phyloP scores from a whole-genome alignment of 2,329 filamentous ascomycete genomes.

The Taxawa tesnikishii region DNA sequence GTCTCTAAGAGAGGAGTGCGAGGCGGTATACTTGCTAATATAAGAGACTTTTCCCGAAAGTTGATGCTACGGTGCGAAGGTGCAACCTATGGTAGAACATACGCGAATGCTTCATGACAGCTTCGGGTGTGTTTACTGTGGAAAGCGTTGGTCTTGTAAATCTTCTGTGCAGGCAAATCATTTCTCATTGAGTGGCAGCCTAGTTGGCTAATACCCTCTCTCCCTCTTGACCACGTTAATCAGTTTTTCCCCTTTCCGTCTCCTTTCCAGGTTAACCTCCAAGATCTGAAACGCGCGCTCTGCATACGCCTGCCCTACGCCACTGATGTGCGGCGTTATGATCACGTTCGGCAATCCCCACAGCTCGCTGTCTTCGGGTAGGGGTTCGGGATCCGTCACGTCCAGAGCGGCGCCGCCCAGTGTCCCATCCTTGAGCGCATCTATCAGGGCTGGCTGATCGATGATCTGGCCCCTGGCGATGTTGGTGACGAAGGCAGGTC shows the following conservation, averaged over 20 bases:
- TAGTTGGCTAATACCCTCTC: conserved; percentile 45
- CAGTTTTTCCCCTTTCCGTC: conserved; percentile 40
- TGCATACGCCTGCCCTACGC: conserved; percentile 40
- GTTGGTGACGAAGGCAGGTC: conserved; percentile 49
- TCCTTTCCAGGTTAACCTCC: conserved; percentile 41
- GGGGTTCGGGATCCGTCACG: conserved; percentile 68
- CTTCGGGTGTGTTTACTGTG: no score
- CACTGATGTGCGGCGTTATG: conserved; percentile 56
- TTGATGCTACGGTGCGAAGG: no score
- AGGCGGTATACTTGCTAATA: no score
- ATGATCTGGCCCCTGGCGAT: conserved; percentile 56
- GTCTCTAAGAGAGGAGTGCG: no score
- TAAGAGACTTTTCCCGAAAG: no score
- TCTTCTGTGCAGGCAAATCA: not conserved
- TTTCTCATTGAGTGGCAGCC: not conserved
- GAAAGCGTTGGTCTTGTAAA: no score
- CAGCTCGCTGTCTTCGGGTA: conserved; percentile 54
- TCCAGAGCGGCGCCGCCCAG: conserved; percentile 61
- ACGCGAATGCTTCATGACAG: no score
- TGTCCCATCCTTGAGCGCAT: conserved; percentile 43
- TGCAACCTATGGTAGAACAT: no score
- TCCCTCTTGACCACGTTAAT: conserved; percentile 50
- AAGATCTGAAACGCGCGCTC: conserved; percentile 47
- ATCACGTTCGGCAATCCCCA: conserved; percentile 60
- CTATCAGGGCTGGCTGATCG: conserved; percentile 49